Base-by-base conservation (phyloP, 225 moss, liverwort and hornwort species). In the Marchantia polymorpha region DNA sequence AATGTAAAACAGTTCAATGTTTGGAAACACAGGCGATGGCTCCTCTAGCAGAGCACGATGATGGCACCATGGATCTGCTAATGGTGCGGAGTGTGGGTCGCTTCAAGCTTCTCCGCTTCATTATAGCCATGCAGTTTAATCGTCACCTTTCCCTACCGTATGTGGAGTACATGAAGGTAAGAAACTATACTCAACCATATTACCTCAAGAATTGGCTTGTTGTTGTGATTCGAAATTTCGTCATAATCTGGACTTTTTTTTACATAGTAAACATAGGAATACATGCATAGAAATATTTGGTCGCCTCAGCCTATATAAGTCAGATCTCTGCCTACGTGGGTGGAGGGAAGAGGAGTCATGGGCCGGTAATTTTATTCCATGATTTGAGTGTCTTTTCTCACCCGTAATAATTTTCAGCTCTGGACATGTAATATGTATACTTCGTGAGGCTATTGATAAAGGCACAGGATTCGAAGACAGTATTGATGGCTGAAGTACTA, bases 1-100 rank as follows among this genome's bases (percentile, higher is more conserved):
- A 89, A 78, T 89, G 88, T 79, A 91, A 91, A 80, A 89, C 91
- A 47, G 91, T 91, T 12, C 91, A 91, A 65, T 91, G 91, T 64
- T 25, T 86, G 89, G 81, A 89, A 78, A 60, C 91, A 39, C 91
- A 91, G 79, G 78, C 91, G 47, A 83, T 91, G 85, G 91, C 89
- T 66, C 91, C 91, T 19, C 74, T 84, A 69, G 91, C 91, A 30
- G 89, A 89, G 78, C 88, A 88, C 56, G 89, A 91, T 79, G 91
- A 91, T 58, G 89, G 89, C 50, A 86, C 76, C 53, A 81, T 91
- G 64, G 89, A 91, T 64, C 68, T 91, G 78, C 77, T 91, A 69
- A 75, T 91, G 77, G 91, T 91, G 4, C 88, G 91, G 17, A 84
- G 86, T 64, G 89, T 91, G 60, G 91, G 91, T 51, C 91, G 91